phyloP scores from a whole-genome alignment of 257 asterid genomes.

The Penstemon newberryi region DNA sequence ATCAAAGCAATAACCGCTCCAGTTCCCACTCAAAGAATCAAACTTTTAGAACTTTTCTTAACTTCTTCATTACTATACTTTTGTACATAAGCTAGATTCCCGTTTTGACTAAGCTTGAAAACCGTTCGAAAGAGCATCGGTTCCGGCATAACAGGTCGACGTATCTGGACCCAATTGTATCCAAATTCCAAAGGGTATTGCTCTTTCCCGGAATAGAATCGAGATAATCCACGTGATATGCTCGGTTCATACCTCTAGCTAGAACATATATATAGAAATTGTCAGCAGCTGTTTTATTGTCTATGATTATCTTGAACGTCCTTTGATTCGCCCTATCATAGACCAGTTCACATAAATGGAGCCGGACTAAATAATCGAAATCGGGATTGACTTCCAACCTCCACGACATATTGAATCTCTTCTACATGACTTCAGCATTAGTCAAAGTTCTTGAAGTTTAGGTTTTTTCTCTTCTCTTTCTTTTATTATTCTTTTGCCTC shows the following conservation, averaged over 20 bases:
- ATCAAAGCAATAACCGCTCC: constrained; percentile 31
- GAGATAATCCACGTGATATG: constrained; percentile 78
- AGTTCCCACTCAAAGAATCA: constrained; percentile 61
- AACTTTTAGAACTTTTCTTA: constrained; percentile 38
- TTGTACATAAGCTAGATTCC: constrained; percentile 64
- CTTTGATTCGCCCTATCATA: constrained; percentile 56
- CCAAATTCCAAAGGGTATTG: constrained; percentile 44
- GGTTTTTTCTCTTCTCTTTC: too few species aligned
- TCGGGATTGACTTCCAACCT: constrained; percentile 69
- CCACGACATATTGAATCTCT: constrained; percentile 93
- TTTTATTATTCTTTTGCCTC: too few species aligned
- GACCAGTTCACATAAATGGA: constrained; percentile 77
- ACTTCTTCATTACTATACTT: constrained; percentile 39
- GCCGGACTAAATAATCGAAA: constrained; percentile 74
- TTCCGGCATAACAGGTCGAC: constrained; percentile 61
- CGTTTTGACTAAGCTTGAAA: constrained; percentile 71
- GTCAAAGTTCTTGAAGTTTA: constrained; percentile 67
- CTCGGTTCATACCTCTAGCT: constrained; percentile 79
- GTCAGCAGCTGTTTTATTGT: constrained; percentile 81
- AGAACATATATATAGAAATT: constrained; percentile 58
- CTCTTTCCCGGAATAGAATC: constrained; percentile 50
- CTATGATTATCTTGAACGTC: constrained; percentile 64
- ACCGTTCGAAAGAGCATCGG: constrained; percentile 79
- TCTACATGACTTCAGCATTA: constrained; percentile 66
- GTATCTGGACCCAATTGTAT: constrained; percentile 82